Conservation (phyloP, 768 basidiomycete species). For the Tephrocybe sp. region DNA sequence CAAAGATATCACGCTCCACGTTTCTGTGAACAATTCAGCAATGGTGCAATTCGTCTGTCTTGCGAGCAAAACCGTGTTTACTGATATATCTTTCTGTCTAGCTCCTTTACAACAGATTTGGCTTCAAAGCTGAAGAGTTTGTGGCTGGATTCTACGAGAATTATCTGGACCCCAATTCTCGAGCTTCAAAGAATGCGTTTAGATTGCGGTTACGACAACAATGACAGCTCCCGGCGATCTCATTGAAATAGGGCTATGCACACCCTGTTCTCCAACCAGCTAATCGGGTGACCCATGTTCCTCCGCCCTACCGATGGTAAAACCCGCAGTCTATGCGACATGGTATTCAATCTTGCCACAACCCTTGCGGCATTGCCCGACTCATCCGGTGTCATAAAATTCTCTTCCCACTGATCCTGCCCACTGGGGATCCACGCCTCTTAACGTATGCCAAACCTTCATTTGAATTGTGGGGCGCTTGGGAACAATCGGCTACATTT, state of each 20-base stretch:
- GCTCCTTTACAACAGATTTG: constrained; percentile 83
- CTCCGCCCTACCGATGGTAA: background rate
- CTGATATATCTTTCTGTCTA: constrained; percentile 23
- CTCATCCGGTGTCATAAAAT: background rate
- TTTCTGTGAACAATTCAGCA: constrained; percentile 78
- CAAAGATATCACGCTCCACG: constrained; percentile 80
- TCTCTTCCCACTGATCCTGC: background rate
- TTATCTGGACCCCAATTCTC: constrained; percentile 69
- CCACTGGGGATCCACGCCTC: constrained; percentile 4
- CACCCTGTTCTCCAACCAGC: background rate
- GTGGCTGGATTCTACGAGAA: constrained; percentile 80
- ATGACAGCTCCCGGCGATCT: constrained; percentile 12
- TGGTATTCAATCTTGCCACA: background rate
- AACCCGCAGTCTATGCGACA: background rate
- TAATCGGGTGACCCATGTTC: background rate
- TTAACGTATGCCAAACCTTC: constrained; percentile 1
- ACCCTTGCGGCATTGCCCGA: background rate
- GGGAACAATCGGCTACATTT: constrained; percentile 7
- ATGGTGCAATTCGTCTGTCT: constrained; percentile 47
- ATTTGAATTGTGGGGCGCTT: background rate
- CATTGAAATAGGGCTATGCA: background rate
- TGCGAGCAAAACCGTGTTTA: constrained; percentile 4
- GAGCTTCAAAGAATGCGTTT: constrained; percentile 80
- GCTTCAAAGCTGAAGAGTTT: constrained; percentile 87
- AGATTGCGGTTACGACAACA: constrained; percentile 67